Base-by-base conservation (phyloP, 2,329 filamentous ascomycete species). In the Colletotrichum gigasporum region DNA sequence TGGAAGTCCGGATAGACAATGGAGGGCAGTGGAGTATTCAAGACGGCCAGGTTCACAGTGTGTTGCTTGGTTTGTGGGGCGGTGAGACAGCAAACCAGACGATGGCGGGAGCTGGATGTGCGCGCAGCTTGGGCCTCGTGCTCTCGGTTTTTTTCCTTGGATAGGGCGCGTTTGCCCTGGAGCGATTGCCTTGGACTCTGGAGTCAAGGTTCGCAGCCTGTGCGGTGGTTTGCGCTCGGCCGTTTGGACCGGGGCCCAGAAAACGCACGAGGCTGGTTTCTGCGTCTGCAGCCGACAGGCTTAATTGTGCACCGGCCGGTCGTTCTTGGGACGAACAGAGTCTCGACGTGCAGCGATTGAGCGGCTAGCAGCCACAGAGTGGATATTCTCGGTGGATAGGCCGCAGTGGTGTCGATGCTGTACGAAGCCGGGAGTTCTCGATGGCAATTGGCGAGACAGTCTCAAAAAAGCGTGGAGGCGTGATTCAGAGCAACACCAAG, bases 191-290 rank as follows among this genome's bases (percentile, higher is more conserved):
- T 37, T 51, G 41, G n/a, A 39, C 18, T 51, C 45, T 63, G 26
- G n/a, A n/a, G n/a, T n/a, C n/a, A n/a, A 50, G 20, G 60, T 45
- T 35, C 47, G 26, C 37, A 59, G 45, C 45, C 45, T 45, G 39
- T 52, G 30, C 39, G 32, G 28, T 52, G 56, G 34, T 37, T 47
- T 56, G 51, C 63, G 58, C 58, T 56, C 37, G 44, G 58, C 73
- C 72, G 70, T 67, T 73, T 69, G 69, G 69, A 66, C 69, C 69
- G 68, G 68, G 69, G 62, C 62, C 53, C 48, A 55, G 69, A 62
- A 67, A 68, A 65, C 26, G 34, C 37, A 51, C 50, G 58, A 55
- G 63, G 58, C 58, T 63, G 63, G 63, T 51, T 64, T 53, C 47
- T 64, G 58, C 32, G 50, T 42, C 39, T 51, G 58, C 50, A 65